Conservation (phyloP, 192 early-diverging fungal genomes). For the Irineochytrium annulatum region DNA sequence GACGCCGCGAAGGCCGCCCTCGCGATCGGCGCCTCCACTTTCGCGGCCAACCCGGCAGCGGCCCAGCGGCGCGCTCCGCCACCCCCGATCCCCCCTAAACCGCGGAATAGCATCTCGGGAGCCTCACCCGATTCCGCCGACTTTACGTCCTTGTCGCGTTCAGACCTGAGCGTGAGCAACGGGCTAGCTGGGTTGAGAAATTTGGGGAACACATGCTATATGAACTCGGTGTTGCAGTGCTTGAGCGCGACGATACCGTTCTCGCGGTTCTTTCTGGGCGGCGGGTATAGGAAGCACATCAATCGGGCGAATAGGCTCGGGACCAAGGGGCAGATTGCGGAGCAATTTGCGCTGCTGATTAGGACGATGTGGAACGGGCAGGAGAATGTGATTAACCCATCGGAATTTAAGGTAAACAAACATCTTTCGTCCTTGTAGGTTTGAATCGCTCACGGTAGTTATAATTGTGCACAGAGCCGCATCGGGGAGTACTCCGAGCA, state of each 20-base stretch:
- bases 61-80: neutral
- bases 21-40: neutral
- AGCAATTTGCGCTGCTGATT: constrained; percentile 74
- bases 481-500: constrained; percentile 73
- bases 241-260: constrained; percentile 67
- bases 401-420: constrained; percentile 53
- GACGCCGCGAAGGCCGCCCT: no score
- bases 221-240: constrained; percentile 89
- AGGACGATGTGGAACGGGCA: constrained; percentile 78
- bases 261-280: constrained; percentile 44
- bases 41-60: neutral
- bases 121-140: constrained; percentile 15
- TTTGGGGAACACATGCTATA: constrained; percentile 87
- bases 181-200: constrained; percentile 67
- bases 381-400: constrained; percentile 73
- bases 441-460: neutral
- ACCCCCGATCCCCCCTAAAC: constrained; percentile 31
- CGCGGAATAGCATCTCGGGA: constrained; percentile 20
- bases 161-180: constrained; percentile 18
- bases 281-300: constrained; percentile 54
- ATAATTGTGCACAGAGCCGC: constrained; percentile 40
- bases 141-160: constrained; percentile 15
- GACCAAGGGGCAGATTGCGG: constrained; percentile 66
- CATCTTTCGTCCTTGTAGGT: neutral
- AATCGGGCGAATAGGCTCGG: constrained; percentile 68